phyloP scores from a whole-genome alignment of 2,329 filamentous ascomycete species.

The Claviceps arundinis region DNA sequence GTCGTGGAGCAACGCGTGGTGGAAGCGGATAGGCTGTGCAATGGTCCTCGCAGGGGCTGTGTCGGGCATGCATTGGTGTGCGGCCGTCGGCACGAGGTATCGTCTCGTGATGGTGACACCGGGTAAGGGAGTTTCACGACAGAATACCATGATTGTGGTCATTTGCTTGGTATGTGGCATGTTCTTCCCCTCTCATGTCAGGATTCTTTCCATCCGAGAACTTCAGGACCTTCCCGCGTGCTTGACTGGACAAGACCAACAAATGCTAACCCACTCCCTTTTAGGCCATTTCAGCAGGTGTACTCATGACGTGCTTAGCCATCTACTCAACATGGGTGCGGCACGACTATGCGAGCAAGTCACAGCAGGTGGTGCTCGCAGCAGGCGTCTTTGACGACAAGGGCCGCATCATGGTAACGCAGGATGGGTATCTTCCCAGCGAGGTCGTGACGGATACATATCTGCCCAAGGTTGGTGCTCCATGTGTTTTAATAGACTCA shows the following conservation, averaged over 20 bases:
- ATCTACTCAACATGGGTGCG: constrained; percentile 28
- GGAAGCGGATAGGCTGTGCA: constrained; percentile 56
- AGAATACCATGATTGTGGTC: constrained; percentile 42
- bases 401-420: constrained; percentile 54
- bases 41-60: constrained; percentile 60
- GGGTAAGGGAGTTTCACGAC: constrained; percentile 7
- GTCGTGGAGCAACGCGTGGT: constrained; percentile 65
- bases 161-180: constrained; percentile 46
- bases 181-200: not conserved
- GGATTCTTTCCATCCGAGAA: not conserved
- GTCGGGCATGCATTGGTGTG: constrained; percentile 78
- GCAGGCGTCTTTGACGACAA: constrained; percentile 54
- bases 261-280: not conserved
- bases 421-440: constrained; percentile 55
- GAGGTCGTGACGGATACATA: constrained; percentile 71
- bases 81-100: constrained; percentile 56
- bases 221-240: not conserved
- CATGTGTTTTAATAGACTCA: not conserved
- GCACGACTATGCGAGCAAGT: constrained; percentile 40
- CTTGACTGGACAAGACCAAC: not conserved
- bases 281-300: constrained; percentile 47
- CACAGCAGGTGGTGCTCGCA: constrained; percentile 46
- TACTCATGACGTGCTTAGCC: constrained; percentile 43
- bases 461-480: constrained; percentile 41
- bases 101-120: constrained; percentile 31